These are phyloP conservation scores for Pogostemon cablin DNA, from an alignment of 257 asterid genomes.

Conservation along the genomic window DNA sequence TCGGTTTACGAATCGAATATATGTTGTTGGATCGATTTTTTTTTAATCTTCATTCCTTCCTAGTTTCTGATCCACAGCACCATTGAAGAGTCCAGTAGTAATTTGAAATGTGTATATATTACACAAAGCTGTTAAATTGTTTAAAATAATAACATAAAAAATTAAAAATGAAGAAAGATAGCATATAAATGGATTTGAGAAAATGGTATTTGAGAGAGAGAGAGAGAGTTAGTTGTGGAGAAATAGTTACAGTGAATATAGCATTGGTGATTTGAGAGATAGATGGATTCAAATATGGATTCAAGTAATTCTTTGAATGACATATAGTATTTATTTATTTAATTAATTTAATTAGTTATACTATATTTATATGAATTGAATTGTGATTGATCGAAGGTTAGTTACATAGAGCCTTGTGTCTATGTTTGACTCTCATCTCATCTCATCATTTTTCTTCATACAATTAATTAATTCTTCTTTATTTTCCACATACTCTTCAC, in stretches of 20 bases:
- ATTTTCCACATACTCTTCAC: too few relatives aligned
- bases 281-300: background rate
- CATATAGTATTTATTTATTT: background rate
- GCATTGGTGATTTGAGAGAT: constrained; percentile 11
- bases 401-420: constrained; percentile 46
- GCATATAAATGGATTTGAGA: too few relatives aligned
- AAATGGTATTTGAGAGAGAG: too few relatives aligned
- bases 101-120: too few relatives aligned
- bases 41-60: too few relatives aligned
- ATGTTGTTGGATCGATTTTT: too few relatives aligned
- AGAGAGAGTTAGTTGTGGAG: background rate
- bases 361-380: background rate
- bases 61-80: too few relatives aligned
- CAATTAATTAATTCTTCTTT: background rate
- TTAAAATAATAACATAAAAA: too few relatives aligned
- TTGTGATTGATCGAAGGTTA: constrained; percentile 18
- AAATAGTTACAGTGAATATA: constrained; percentile 30
- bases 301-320: background rate
- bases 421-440: constrained; percentile 30
- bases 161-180: too few relatives aligned
- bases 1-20: too few relatives aligned
- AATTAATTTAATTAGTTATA: background rate
- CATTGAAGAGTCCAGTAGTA: too few relatives aligned
- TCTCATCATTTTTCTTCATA: background rate
- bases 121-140: too few relatives aligned